Conservation (phyloP, 1,139 yeast genomes). For the Pichia sp. region DNA sequence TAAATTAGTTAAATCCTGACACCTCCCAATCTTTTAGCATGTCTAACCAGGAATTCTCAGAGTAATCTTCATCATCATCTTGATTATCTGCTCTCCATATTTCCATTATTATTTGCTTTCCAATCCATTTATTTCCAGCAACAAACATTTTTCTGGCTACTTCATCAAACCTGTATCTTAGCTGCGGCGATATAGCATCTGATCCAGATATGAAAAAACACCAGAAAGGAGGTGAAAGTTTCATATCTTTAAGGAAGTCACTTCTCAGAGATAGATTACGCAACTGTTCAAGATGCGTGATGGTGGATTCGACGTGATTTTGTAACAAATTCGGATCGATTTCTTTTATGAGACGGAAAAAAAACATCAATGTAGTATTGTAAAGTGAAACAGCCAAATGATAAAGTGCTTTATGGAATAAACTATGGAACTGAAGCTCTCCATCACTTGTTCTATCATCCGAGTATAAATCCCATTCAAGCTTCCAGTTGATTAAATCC, state of each 20-base stretch:
- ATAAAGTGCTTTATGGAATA: constrained; percentile 41
- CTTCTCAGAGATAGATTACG: constrained; percentile 24
- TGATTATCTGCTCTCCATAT: constrained; percentile 46
- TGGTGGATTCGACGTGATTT: constrained; percentile 34
- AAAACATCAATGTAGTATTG: constrained; percentile 44
- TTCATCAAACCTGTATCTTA: constrained; percentile 34
- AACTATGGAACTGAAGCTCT: constrained; percentile 28
- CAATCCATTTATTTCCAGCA: constrained; percentile 48
- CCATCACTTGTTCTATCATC: constrained; percentile 15
- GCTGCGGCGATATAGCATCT: constrained; percentile 35
- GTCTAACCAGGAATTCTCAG: constrained; percentile 47
- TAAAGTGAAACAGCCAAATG: constrained; percentile 43
- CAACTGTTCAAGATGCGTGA: constrained; percentile 37
- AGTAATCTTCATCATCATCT: constrained; percentile 8
- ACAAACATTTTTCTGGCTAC: constrained; percentile 35
- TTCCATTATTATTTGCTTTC: constrained; percentile 51
- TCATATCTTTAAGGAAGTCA: constrained; percentile 20
- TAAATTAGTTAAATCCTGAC: constrained; percentile 27
- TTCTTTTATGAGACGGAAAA: constrained; percentile 44
- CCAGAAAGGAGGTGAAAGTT: constrained; percentile 44
- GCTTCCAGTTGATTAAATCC: constrained; percentile 44
- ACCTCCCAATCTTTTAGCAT: constrained; percentile 54
- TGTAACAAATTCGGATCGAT: constrained; percentile 36
- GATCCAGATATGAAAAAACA: constrained; percentile 48
- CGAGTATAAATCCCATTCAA: constrained; percentile 43